Percentiles rank a stretch among this genome's conserved stretches.
These are phyloP conservation scores for Prunus yedoensis DNA, from an alignment of 331 rosid genomes.

Conservation along the genomic window DNA sequence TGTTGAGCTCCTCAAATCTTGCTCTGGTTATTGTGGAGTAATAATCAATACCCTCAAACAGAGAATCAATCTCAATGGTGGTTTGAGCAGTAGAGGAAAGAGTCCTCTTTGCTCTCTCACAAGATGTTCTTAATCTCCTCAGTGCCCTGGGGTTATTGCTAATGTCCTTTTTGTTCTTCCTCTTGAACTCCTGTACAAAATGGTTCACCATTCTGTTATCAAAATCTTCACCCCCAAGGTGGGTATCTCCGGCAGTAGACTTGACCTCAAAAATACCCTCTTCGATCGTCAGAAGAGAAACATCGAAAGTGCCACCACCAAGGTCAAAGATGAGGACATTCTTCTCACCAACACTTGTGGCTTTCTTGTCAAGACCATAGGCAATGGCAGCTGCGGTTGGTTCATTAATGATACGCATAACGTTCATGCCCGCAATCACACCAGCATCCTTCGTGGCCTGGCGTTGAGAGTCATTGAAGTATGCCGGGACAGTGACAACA, in stretches of 20 bases:
- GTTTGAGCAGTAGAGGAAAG: slow-evolving; percentile 77
- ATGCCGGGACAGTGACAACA: slow-evolving; percentile 30
- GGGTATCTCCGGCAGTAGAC: slow-evolving; percentile 81
- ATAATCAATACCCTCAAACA: slow-evolving; percentile 67
- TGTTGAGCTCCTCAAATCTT: slow-evolving; percentile 72
- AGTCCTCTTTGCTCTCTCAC: slow-evolving; percentile 85
- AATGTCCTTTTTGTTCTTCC: slow-evolving; percentile 76
- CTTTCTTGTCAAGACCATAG: slow-evolving; percentile 80
- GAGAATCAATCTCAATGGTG: slow-evolving; percentile 70
- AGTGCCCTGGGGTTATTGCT: slow-evolving; percentile 73
- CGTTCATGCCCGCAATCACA: slow-evolving; percentile 1
- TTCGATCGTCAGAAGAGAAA: slow-evolving; percentile 71
- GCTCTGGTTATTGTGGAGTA: slow-evolving; percentile 71
- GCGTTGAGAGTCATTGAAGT: slow-evolving; percentile 77
- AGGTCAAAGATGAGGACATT: slow-evolving; percentile 71
- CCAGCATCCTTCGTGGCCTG: slow-evolving; percentile 49
- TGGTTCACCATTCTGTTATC: slow-evolving; percentile 79
- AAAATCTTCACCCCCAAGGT: slow-evolving; percentile 79
- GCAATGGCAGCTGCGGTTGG: slow-evolving; percentile 86
- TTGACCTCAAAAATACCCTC: slow-evolving; percentile 82
- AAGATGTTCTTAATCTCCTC: slow-evolving; percentile 67
- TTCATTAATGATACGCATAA: slow-evolving; percentile 18
- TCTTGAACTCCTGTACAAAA: slow-evolving; percentile 76
- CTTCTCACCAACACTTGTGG: slow-evolving; percentile 64
- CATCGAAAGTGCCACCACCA: slow-evolving; percentile 81